Evolutionary conservation across 2,329 filamentous ascomycete species (phyloP).

Genomic region (Paraphoma chrysanthemicola): DNA sequence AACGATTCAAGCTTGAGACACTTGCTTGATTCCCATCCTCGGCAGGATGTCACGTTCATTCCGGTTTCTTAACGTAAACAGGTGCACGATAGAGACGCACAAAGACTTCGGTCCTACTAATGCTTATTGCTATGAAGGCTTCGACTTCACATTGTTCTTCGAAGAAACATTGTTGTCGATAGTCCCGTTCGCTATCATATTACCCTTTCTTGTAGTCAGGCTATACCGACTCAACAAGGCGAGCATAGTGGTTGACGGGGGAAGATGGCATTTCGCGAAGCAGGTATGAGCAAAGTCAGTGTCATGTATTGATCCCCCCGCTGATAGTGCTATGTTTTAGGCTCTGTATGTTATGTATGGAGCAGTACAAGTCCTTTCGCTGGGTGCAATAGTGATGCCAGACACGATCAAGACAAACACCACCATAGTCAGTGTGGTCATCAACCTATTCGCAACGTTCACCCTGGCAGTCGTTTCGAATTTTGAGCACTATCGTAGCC

Average conservation of each 20-base stretch:
- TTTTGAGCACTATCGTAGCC: constrained; percentile 16
- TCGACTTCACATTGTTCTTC: constrained; percentile 28
- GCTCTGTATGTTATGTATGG: constrained; percentile 14
- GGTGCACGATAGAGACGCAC: constrained; percentile 17
- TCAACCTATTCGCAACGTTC: constrained; percentile 13
- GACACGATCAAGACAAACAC: constrained; percentile 16
- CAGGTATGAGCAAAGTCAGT: constrained; percentile 7
- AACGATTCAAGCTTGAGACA: neutral
- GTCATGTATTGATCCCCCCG: neutral
- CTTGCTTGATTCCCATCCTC: neutral
- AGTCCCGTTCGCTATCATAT: constrained; percentile 15
- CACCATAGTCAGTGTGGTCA: constrained; percentile 5
- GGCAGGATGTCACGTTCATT: constrained; percentile 10
- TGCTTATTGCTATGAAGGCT: constrained; percentile 12
- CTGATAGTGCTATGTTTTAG: neutral
- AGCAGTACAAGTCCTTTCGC: constrained; percentile 13
- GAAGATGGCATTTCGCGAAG: constrained; percentile 15
- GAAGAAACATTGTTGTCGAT: constrained; percentile 26
- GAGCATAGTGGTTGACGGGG: constrained; percentile 6
- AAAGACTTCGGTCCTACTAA: constrained; percentile 15
- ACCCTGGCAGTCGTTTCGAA: constrained; percentile 10
- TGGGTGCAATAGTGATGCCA: constrained; percentile 16
- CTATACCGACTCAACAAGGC: constrained; percentile 9
- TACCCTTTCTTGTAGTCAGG: constrained; percentile 12
- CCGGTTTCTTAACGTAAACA: constrained; percentile 4